Conservation (phyloP, 192 early-diverging fungal genomes). For the Kickxella alabastrina region DNA sequence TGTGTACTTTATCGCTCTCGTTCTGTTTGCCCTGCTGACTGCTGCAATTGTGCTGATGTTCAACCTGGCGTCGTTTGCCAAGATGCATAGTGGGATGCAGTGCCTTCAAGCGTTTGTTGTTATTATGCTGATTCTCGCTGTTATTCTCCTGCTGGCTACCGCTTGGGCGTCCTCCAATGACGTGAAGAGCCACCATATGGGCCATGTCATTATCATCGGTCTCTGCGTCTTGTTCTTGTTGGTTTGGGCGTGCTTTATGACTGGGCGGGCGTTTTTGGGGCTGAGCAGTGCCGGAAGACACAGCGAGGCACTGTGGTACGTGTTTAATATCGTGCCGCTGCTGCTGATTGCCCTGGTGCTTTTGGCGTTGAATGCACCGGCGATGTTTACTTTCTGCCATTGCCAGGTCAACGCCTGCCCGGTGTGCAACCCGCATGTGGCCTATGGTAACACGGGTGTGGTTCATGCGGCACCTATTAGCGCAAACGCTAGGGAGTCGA, state of each 20-base stretch:
- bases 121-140: slow-evolving; percentile 27
- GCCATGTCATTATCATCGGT: slow-evolving; percentile 42
- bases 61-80: slow-evolving; percentile 24
- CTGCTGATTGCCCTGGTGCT: slow-evolving; percentile 38
- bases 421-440: slow-evolving; percentile 40
- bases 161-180: slow-evolving; percentile 35
- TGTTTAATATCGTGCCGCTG: slow-evolving; percentile 43
- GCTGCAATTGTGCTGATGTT: slow-evolving; percentile 47
- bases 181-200: slow-evolving; percentile 39
- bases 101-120: slow-evolving; percentile 46
- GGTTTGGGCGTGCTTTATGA: slow-evolving; percentile 43
- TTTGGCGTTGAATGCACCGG: slow-evolving; percentile 41
- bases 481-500: slow-evolving; percentile 7
- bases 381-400: slow-evolving; percentile 48
- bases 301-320: slow-evolving; percentile 50
- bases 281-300: slow-evolving; percentile 32
- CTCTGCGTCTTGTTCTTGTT: slow-evolving; percentile 29
- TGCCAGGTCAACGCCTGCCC: slow-evolving; percentile 48
- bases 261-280: slow-evolving; percentile 35
- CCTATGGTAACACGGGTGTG: slow-evolving; percentile 7
- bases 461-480: slow-evolving; percentile 8
- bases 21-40: slow-evolving; percentile 33
- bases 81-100: slow-evolving; percentile 36
- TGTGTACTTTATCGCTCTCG: slow-evolving; percentile 22
- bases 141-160: slow-evolving; percentile 18